phyloP scores from a whole-genome alignment of 1,284 basidiomycete genomes.

The Coniferiporia sulphurascens region DNA sequence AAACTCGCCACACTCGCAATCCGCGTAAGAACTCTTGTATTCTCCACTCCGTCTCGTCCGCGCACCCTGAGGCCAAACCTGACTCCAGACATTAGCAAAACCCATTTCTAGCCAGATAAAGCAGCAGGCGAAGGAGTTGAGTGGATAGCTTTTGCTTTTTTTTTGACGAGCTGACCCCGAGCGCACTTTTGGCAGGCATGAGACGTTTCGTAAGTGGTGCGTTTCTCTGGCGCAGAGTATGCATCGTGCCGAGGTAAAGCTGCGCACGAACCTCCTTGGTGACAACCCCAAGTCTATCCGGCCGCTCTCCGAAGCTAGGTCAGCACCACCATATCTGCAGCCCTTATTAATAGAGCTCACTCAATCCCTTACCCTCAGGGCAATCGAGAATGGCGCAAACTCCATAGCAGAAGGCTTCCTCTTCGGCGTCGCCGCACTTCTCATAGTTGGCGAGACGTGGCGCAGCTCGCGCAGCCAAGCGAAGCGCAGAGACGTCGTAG shows the following conservation, averaged over 20 bases:
- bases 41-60: too few species aligned
- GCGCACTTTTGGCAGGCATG: conserved; percentile 49
- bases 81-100: conserved; percentile 69
- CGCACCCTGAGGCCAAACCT: conserved; percentile 27
- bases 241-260: conserved; percentile 72
- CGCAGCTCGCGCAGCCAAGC: conserved; percentile 69
- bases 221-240: conserved; percentile 76
- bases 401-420: conserved; percentile 84
- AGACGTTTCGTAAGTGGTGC: conserved; percentile 71
- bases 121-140: conserved; percentile 71
- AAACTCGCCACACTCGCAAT: conserved; percentile 66
- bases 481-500: conserved; percentile 70
- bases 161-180: too few species aligned
- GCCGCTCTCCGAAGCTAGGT: conserved; percentile 82
- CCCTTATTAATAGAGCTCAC: neutral
- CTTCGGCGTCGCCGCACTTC: conserved; percentile 69
- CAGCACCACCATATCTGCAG: conserved; percentile 24
- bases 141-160: neutral
- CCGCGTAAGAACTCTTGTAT: conserved; percentile 42
- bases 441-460: conserved; percentile 79
- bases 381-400: conserved; percentile 86
- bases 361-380: conserved; percentile 42
- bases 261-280: conserved; percentile 78
- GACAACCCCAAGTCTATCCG: conserved; percentile 73
- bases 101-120: conserved; percentile 76